Percentiles rank a stretch among this genome's conserved stretches.
phyloP scores from a whole-genome alignment of 1,139 yeast genomes.

The Citeromyces hawaiiensis region DNA sequence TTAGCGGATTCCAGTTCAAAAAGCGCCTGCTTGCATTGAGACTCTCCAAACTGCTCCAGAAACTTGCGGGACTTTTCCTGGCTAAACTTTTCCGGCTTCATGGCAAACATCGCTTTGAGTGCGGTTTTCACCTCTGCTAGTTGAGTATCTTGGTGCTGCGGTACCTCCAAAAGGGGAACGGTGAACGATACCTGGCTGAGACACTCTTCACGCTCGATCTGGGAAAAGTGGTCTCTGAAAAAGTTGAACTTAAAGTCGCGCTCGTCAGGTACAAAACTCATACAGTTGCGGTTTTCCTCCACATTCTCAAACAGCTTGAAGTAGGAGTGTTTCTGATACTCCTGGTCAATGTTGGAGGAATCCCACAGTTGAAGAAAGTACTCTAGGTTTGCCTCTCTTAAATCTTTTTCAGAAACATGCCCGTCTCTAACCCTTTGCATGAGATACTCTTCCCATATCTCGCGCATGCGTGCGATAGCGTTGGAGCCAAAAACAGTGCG shows the following conservation, averaged over 20 bases:
- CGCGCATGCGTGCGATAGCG: conserved; percentile 37
- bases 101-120: conserved; percentile 48
- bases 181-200: conserved; percentile 26
- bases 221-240: conserved; percentile 28
- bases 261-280: conserved; percentile 10
- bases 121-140: conserved; percentile 23
- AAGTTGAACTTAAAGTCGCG: conserved; percentile 20
- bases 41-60: conserved; percentile 29
- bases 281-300: conserved; percentile 17
- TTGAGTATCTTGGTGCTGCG: conserved; percentile 3
- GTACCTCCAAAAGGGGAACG: conserved; percentile 12
- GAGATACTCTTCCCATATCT: conserved; percentile 47
- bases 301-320: conserved; percentile 13
- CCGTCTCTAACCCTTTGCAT: conserved; percentile 38
- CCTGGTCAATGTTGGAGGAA: conserved; percentile 23
- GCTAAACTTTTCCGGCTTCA: conserved; percentile 33
- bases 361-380: conserved; percentile 47
- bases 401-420: conserved; percentile 26
- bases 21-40: conserved; percentile 33
- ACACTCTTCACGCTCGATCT: conserved; percentile 40
- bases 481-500: conserved; percentile 44
- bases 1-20: conserved; percentile 36
- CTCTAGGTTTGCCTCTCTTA: conserved; percentile 32
- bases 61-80: conserved; percentile 27
- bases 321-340: not conserved